phyloP scores from a whole-genome alignment of 1,139 yeast genomes.

The Lodderomyces margitis region DNA sequence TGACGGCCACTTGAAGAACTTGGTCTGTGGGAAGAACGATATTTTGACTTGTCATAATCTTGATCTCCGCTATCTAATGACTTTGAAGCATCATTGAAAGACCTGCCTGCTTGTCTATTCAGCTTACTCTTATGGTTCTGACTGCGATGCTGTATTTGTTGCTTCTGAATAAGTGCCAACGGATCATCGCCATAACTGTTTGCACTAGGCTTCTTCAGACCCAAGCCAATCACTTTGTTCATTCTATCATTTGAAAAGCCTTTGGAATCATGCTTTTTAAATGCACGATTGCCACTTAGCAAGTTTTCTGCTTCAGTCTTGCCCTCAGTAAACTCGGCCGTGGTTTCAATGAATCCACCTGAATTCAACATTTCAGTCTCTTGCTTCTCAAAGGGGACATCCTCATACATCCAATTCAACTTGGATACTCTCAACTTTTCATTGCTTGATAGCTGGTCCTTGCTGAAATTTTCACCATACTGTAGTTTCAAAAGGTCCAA shows the following conservation, averaged over 20 bases:
- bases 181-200: conserved; percentile 46
- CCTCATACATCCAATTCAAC: conserved; percentile 87
- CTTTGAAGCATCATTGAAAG: neutral
- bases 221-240: conserved; percentile 17
- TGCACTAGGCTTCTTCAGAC: conserved; percentile 7
- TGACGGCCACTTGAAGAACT: neutral
- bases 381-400: conserved; percentile 18
- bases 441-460: conserved; percentile 28
- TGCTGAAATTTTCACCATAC: conserved; percentile 33
- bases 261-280: conserved; percentile 11
- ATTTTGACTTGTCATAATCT: neutral
- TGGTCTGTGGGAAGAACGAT: neutral
- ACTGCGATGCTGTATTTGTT: conserved; percentile 23
- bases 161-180: conserved; percentile 46
- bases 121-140: neutral
- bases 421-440: conserved; percentile 49
- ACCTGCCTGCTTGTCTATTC: neutral
- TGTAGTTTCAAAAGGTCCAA: conserved; percentile 57
- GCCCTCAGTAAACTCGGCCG: conserved; percentile 35
- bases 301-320: conserved; percentile 34
- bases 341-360: conserved; percentile 34
- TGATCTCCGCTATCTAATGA: neutral
- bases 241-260: conserved; percentile 14
- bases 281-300: conserved; percentile 22
- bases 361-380: conserved; percentile 18